Evolutionary conservation across 805 yeast species (phyloP).

Genomic region (Hanseniaspora occidentalis): DNA sequence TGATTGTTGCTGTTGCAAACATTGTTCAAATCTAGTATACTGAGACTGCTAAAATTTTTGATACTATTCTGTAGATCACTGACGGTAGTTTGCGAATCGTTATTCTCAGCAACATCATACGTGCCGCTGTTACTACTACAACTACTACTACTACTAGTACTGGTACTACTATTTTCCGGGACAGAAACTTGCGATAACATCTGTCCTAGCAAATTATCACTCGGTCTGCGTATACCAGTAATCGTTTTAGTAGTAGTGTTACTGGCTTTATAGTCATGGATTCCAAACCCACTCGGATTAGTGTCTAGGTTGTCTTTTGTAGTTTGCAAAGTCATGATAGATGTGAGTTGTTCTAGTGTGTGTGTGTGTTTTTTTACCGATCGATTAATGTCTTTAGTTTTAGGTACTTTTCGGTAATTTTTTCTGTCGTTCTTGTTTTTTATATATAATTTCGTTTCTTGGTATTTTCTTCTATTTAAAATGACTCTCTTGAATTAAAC

Average conservation of each 20-base stretch:
- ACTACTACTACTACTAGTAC: not conserved
- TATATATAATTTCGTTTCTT: not conserved
- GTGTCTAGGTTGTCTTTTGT: not conserved
- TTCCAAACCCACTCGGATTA: not conserved
- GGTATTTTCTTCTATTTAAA: not conserved
- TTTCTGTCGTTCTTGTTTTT: not conserved
- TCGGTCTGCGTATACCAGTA: slow-evolving; percentile 6
- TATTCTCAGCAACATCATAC: not conserved
- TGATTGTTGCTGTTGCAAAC: too few relatives aligned
- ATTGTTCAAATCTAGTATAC: not conserved
- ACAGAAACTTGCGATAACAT: slow-evolving; percentile 1
- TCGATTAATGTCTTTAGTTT: not conserved
- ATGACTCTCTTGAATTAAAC: not conserved
- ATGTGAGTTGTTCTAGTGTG: not conserved
- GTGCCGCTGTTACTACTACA: not conserved
- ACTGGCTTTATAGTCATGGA: not conserved
- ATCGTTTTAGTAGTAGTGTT: slow-evolving; percentile 1
- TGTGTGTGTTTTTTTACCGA: not conserved
- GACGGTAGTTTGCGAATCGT: too few relatives aligned
- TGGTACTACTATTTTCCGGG: too few relatives aligned
- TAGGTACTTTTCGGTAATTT: not conserved
- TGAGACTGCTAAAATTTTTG: too few relatives aligned
- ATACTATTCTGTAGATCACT: too few relatives aligned
- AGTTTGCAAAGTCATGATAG: not conserved
- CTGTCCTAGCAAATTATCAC: slow-evolving; percentile 5